phyloP scores from a whole-genome alignment of 768 basidiomycete species.

The Boletellus sp. region DNA sequence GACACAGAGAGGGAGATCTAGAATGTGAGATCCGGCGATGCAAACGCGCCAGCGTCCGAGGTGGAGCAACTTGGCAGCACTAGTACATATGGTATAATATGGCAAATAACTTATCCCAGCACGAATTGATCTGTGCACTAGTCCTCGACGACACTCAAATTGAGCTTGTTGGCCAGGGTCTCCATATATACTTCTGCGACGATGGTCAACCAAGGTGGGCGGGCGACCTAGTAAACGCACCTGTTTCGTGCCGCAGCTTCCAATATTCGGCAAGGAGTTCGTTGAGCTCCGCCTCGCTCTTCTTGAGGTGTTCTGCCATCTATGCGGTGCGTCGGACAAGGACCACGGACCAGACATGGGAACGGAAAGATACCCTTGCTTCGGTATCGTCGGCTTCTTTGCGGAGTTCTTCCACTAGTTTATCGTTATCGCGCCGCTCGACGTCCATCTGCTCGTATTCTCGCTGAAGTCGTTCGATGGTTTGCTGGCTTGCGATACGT shows the following conservation, averaged over 20 bases:
- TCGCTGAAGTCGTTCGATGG: constrained; percentile 68
- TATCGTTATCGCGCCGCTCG: constrained; percentile 75
- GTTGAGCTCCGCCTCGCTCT: constrained; percentile 74
- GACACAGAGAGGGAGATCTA: constrained; percentile 34
- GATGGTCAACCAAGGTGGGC: constrained; percentile 1
- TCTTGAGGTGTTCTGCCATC: constrained; percentile 74
- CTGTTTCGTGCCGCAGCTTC: constrained; percentile 72
- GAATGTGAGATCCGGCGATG: constrained; percentile 12
- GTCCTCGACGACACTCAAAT: constrained; percentile 44
- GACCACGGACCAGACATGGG: neutral
- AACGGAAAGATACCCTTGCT: constrained; percentile 44
- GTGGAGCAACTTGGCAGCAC: neutral
- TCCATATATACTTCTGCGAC: constrained; percentile 79
- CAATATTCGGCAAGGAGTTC: constrained; percentile 82
- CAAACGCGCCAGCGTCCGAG: neutral
- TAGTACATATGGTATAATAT: constrained; percentile 17
- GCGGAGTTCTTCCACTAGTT: constrained; percentile 72
- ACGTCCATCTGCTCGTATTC: constrained; percentile 78
- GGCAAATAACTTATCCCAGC: constrained; percentile 15
- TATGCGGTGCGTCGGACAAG: constrained; percentile 27
- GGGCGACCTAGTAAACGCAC: constrained; percentile 33
- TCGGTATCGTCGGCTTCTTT: constrained; percentile 67
- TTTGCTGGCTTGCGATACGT: constrained; percentile 64
- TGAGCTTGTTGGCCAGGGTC: constrained; percentile 76
- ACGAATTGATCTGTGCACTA: neutral